These are phyloP conservation scores for Plasmodium berghei DNA, from an alignment of 169 alveolate species.

Conservation along the genomic window DNA sequence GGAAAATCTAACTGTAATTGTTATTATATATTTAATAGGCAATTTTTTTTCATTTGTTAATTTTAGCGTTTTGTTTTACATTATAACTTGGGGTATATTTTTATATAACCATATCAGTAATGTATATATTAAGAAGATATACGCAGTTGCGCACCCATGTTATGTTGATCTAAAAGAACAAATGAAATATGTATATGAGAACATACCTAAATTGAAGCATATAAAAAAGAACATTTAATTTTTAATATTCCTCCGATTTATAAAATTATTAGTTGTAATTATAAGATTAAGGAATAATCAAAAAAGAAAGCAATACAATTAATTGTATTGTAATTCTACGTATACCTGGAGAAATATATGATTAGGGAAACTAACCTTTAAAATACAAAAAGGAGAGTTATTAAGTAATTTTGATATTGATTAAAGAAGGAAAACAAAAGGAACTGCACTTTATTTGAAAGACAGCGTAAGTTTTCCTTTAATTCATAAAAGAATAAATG, in stretches of 20 bases:
- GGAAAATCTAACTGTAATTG: slow-evolving; percentile 44
- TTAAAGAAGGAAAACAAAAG: no score
- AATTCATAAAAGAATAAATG: no score
- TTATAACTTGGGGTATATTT: slow-evolving; percentile 57
- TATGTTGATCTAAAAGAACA: slow-evolving; percentile 51
- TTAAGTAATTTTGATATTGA: no score
- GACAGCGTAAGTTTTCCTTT: no score
- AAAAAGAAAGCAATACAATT: no score
- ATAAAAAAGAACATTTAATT: slow-evolving; percentile 47
- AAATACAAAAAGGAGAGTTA: no score
- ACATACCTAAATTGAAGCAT: slow-evolving; percentile 62
- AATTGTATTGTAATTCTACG: no score
- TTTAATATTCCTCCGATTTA: background rate
- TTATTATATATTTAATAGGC: slow-evolving; percentile 42
- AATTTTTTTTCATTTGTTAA: slow-evolving; percentile 59
- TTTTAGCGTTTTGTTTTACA: slow-evolving; percentile 57
- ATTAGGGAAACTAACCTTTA: no score
- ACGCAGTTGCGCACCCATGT: slow-evolving; percentile 18
- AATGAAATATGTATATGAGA: slow-evolving; percentile 35
- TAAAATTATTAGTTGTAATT: no score
- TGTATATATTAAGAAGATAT: slow-evolving; percentile 44
- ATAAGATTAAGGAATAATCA: no score
- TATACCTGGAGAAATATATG: no score
- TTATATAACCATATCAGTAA: slow-evolving; percentile 58
- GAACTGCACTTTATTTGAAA: no score